Base-by-base conservation (phyloP, 352 stramenopile species). In the Phytopythium montanum region DNA sequence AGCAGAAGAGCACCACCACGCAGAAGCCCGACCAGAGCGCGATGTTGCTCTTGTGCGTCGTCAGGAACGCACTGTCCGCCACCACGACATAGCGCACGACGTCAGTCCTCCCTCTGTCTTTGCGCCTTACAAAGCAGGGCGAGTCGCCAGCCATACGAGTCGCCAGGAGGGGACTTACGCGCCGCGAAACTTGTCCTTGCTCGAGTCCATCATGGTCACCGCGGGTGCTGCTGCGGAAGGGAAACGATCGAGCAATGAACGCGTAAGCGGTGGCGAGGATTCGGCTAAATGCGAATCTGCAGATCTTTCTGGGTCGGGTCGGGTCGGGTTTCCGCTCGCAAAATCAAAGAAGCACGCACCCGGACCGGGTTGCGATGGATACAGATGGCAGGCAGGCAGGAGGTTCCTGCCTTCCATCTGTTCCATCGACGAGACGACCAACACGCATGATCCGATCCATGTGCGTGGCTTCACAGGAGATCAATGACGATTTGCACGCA, bases 1-100 rank as follows among this genome's bases (percentile, higher is more conserved):
- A 99, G 70, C 97, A 96, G 61, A 98, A 95, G 45, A 99, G 79
- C 45, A 98, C 95, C 21, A 88, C 72, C 16, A 97, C 89, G 52
- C 98, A 92, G 68, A 99, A 98, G 56, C 82, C 94, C 65, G 88
- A 97, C 96, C 96, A 99, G 38, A 98, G 84, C 25, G 94, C 81
- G 38, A 98, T 97, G 77, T 99, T 98, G 69, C 86, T 92, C 72
- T 98, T 98, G 70, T 98, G 82, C 33, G 84, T 88, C 45, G 73
- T 79, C 65, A 96, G 36, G 68, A 92, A 90, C 38, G 75, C 70
- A 50, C 81, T 92, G 52, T 7, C 39, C 3, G 19, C 2, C 10
- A 34, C n/a, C 16, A 51, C 39, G 34, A 23, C 42, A 41, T n/a
- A 12, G 39, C 4, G 28, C 29, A 9, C 31, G 31, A 13, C 31